These are phyloP conservation scores for Pseudoneurospora amorphoporcata DNA, from an alignment of 495 filamentous ascomycete genomes.

Conservation along the genomic window DNA sequence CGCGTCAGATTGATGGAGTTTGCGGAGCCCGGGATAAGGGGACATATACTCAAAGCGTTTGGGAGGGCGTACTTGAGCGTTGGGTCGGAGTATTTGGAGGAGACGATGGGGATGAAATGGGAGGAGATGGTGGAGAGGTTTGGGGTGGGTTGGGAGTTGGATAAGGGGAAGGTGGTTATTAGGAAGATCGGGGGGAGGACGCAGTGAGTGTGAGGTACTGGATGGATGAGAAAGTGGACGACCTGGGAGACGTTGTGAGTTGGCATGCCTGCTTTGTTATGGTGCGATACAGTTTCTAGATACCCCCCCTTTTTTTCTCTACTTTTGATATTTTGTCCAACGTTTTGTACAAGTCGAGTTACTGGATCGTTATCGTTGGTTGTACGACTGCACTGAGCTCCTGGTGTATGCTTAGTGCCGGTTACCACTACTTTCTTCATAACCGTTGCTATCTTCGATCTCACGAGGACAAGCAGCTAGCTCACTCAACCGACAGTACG, in stretches of 20 bases:
- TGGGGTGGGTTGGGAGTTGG: slow-evolving; percentile 72
- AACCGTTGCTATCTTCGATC: background rate
- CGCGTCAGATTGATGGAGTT: slow-evolving; percentile 67
- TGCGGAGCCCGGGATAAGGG: slow-evolving; percentile 58
- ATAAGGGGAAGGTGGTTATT: slow-evolving; percentile 55
- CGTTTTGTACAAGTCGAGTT: background rate
- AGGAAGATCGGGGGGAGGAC: slow-evolving; percentile 38
- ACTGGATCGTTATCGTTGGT: background rate
- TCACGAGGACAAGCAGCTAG: background rate
- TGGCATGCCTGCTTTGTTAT: background rate
- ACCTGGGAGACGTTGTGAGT: background rate
- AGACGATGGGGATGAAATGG: slow-evolving; percentile 54
- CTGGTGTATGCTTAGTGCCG: background rate
- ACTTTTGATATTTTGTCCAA: background rate
- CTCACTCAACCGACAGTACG: background rate
- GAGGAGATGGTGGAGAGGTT: slow-evolving; percentile 50
- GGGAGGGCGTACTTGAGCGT: slow-evolving; percentile 70
- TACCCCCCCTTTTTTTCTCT: background rate
- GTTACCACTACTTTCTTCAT: background rate
- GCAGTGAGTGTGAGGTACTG: background rate
- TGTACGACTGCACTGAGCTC: background rate
- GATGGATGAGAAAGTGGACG: background rate
- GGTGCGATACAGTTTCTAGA: background rate
- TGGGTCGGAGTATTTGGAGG: slow-evolving; percentile 54
- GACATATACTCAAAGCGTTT: slow-evolving; percentile 71